Base-by-base conservation (phyloP, 176 grass and related monocot species). In the Musa itinerans region DNA sequence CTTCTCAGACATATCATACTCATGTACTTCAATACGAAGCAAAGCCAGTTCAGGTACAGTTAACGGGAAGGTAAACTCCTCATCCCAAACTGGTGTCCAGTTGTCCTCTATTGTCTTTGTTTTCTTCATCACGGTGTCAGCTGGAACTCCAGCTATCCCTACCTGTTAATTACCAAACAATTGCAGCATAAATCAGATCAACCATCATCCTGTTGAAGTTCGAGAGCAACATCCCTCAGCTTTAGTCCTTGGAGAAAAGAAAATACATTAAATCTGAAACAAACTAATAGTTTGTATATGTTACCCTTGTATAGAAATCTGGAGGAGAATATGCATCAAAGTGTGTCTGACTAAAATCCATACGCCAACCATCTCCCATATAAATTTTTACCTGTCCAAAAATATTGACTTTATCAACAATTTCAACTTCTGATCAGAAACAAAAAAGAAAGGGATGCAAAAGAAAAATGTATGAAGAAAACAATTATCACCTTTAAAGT, bases 1-100 rank as follows among this genome's bases (percentile, higher is more conserved):
- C 88, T 89, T 97, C 53, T 93, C 94, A 1, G 94, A 97, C 94
- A 93, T 93, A 83, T 97, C 94, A 49, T 97, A 93, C 69, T 97
- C 90, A 15, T 89, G 90, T 76, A 85, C 90, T 83, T 89, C 94
- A 17, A 97, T 79, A 43, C 88, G 90, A 62, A 97, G 94, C 83
- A 97, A 69, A 15, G 94, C 94, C 0, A 97, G 82, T 80, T 97
- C 94, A 2, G 93, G 93, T 0, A 96, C 83, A 0, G 74, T 86
- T 71, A 96, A 74, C 0, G 14, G 20, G 86, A 96, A 97, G 68
- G 22, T 58, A 51, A 97, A 93, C 27, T 93, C 90, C 63, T 97
- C 89, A 2, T 76, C 84, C 93, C 93, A 97, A n/a, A 81, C 82
- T 19, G 93, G 93, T 17, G 63, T 69, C 94, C 94, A 97, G 63